Conservation (phyloP, 2,329 filamentous ascomycete species). For the Whalleya microplaca region DNA sequence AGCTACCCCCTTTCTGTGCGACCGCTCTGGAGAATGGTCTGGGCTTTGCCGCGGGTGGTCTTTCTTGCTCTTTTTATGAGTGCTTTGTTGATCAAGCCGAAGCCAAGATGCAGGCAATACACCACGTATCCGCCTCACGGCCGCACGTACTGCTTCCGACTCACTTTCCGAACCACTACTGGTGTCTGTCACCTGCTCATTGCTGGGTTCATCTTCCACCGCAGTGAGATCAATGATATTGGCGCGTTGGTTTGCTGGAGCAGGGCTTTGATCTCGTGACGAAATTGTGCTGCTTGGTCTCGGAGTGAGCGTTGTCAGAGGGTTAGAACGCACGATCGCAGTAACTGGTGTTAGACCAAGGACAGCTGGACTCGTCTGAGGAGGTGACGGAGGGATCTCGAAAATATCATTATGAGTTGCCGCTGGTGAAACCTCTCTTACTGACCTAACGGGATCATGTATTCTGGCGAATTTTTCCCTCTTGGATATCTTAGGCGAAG, state of each 20-base stretch:
- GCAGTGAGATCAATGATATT: conserved; percentile 34
- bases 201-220: conserved; percentile 16
- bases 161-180: conserved; percentile 45
- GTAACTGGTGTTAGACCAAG: conserved; percentile 27
- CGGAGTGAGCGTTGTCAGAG: conserved; percentile 28
- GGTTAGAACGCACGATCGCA: conserved; percentile 12
- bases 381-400: conserved; percentile 45
- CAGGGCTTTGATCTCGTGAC: conserved; percentile 33
- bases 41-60: conserved; percentile 35
- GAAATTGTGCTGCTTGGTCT: conserved; percentile 35
- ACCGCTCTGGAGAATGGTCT: conserved; percentile 43
- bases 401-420: conserved; percentile 34
- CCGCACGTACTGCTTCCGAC: conserved; percentile 31
- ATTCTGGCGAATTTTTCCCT: conserved; percentile 30
- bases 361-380: conserved; percentile 41
- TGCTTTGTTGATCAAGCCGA: conserved; percentile 57
- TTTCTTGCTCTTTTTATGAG: conserved; percentile 38
- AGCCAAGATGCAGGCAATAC: conserved; percentile 71
- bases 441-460: conserved; percentile 10
- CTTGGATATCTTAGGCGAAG: conserved; percentile 33
- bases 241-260: conserved; percentile 19
- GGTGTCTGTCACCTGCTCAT: conserved; percentile 20
- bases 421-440: conserved; percentile 18
- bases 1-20: conserved; percentile 53
- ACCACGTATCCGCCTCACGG: conserved; percentile 55